Evolutionary conservation across 2,329 filamentous ascomycete species (phyloP).

Genomic region (Clathrospora elynae): DNA sequence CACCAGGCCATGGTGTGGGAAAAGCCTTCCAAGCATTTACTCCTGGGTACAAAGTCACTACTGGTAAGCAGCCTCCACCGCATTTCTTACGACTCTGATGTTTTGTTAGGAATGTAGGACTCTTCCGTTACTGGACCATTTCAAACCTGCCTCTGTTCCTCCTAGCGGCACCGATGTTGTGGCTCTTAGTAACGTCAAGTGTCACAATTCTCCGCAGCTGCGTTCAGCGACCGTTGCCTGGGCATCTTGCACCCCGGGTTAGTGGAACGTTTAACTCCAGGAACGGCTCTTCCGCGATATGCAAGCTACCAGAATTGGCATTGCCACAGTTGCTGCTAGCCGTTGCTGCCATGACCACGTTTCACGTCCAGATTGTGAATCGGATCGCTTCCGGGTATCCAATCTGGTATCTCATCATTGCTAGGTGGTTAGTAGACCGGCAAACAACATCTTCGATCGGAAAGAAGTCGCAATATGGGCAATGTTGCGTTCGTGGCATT

Average conservation of each 20-base stretch:
- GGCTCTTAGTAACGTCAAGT: conserved; percentile 66
- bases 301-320: conserved; percentile 59
- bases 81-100: conserved; percentile 11
- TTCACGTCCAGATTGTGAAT: conserved; percentile 94
- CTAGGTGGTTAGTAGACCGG: conserved; percentile 42
- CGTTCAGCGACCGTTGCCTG: conserved; percentile 43
- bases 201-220: conserved; percentile 50
- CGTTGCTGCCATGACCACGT: conserved; percentile 72
- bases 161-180: conserved; percentile 78
- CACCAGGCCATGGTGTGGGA: conserved; percentile 73
- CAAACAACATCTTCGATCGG: background rate
- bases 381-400: conserved; percentile 87
- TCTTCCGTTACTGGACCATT: conserved; percentile 87
- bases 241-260: conserved; percentile 23
- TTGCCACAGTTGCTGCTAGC: conserved; percentile 74
- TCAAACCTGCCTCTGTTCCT: conserved; percentile 87
- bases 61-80: conserved; percentile 66
- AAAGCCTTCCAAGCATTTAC: conserved; percentile 82
- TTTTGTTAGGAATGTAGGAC: conserved; percentile 76
- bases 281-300: conserved; percentile 6
- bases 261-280: conserved; percentile 15
- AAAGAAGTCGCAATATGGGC: conserved; percentile 4
- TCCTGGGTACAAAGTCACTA: conserved; percentile 86
- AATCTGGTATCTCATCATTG: conserved; percentile 85
- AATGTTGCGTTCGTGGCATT: conserved; percentile 57